Conservation (phyloP, 495 filamentous ascomycete species). For the Pyrenula aspistea region DNA sequence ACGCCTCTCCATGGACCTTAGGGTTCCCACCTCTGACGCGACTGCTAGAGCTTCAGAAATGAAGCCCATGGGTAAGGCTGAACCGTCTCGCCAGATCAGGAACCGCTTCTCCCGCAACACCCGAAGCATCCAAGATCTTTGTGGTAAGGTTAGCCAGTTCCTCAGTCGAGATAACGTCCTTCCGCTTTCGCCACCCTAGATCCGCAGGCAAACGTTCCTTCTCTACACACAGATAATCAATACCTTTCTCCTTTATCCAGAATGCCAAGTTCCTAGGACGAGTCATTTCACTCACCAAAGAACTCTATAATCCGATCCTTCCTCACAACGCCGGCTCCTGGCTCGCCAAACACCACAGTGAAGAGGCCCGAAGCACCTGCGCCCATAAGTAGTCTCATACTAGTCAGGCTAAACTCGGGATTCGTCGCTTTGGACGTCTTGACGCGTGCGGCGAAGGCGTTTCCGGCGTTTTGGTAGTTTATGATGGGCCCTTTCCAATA, state of each 20-base stretch:
- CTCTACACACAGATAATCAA: constrained; percentile 14
- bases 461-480: constrained; percentile 25
- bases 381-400: constrained; percentile 26
- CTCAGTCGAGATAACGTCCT: constrained; percentile 2
- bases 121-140: not conserved
- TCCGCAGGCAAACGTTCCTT: constrained; percentile 34
- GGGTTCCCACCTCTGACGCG: not conserved
- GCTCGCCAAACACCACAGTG: constrained; percentile 30
- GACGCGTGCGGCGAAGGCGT: constrained; percentile 29
- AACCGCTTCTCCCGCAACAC: not conserved
- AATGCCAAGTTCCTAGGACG: not conserved
- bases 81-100: not conserved
- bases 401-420: constrained; percentile 25
- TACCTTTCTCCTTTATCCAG: constrained; percentile 4
- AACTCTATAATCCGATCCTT: constrained; percentile 27
- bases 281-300: constrained; percentile 24
- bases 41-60: not conserved
- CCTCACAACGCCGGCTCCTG: constrained; percentile 19
- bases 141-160: not conserved
- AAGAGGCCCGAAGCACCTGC: constrained; percentile 28
- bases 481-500: constrained; percentile 28
- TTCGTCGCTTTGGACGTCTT: constrained; percentile 31
- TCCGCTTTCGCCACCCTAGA: constrained; percentile 23
- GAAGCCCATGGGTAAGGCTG: not conserved
- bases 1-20: not conserved